phyloP scores from a whole-genome alignment of 73 alveolate genomes.

The Uronychia binucleata region DNA sequence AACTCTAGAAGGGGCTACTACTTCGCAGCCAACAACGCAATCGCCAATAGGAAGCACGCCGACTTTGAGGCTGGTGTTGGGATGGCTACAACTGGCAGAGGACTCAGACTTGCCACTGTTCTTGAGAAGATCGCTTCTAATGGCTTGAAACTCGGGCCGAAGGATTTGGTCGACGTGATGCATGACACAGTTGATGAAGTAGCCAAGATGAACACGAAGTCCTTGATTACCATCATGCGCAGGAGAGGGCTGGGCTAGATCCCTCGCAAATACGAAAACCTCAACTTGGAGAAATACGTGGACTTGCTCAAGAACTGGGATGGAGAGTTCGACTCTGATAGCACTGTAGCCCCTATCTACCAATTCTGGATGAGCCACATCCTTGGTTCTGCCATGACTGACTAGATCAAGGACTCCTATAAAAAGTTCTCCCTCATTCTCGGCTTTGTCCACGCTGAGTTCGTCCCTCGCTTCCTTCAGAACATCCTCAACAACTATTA shows the following conservation, averaged over 20 bases:
- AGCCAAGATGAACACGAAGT: too few relatives aligned
- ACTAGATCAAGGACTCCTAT: too few relatives aligned
- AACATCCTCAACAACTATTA: too few relatives aligned
- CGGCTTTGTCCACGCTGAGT: too few relatives aligned
- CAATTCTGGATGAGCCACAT: too few relatives aligned
- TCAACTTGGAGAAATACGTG: background rate
- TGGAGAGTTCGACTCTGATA: background rate
- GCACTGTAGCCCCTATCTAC: background rate
- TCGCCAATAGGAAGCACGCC: slow-evolving; percentile 52
- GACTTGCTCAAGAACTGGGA: slow-evolving; percentile 4
- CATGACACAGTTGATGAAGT: slow-evolving; percentile 77
- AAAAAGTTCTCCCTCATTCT: too few relatives aligned
- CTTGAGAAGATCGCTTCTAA: slow-evolving; percentile 38
- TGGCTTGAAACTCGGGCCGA: slow-evolving; percentile 57
- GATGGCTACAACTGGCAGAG: slow-evolving; percentile 67
- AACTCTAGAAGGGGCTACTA: slow-evolving; percentile 95
- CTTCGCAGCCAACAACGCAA: slow-evolving; percentile 88
- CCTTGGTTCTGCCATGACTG: too few relatives aligned
- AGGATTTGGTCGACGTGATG: slow-evolving; percentile 60
- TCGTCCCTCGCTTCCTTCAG: too few relatives aligned
- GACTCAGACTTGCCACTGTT: slow-evolving; percentile 75
- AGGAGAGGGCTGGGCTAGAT: too few relatives aligned
- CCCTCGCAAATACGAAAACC: too few relatives aligned
- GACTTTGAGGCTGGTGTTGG: slow-evolving; percentile 28
- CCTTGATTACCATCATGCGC: too few relatives aligned